phyloP scores from a whole-genome alignment of 352 stramenopile species.

The Pythium coloratum region DNA sequence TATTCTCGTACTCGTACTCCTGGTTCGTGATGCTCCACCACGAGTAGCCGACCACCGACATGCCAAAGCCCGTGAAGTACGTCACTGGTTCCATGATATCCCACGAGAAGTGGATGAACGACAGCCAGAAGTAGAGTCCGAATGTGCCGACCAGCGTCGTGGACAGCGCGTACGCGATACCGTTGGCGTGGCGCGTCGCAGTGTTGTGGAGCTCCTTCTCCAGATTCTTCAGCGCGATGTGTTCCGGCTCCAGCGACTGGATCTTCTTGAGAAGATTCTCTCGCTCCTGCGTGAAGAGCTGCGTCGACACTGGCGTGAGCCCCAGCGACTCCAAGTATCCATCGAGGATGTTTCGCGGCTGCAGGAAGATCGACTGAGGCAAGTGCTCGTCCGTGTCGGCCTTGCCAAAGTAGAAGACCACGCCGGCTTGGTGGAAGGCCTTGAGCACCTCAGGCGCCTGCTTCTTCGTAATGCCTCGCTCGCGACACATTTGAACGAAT shows the following conservation, averaged over 20 bases:
- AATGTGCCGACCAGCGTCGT: slow-evolving; percentile 73
- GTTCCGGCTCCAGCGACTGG: slow-evolving; percentile 61
- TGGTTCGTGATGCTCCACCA: slow-evolving; percentile 87
- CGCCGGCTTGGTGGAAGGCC: slow-evolving; percentile 70
- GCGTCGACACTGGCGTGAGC: slow-evolving; percentile 61
- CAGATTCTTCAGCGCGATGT: slow-evolving; percentile 65
- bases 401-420: slow-evolving; percentile 84
- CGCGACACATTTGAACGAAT: slow-evolving; percentile 66
- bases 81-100: slow-evolving; percentile 91
- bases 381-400: slow-evolving; percentile 64
- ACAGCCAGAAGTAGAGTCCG: slow-evolving; percentile 85
- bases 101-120: slow-evolving; percentile 89
- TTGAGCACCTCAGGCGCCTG: slow-evolving; percentile 73
- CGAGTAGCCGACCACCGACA: slow-evolving; percentile 73
- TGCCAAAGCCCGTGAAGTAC: slow-evolving; percentile 86
- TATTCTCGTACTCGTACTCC: slow-evolving; percentile 89
- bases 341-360: slow-evolving; percentile 78
- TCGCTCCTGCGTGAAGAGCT: slow-evolving; percentile 67
- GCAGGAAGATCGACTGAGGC: slow-evolving; percentile 75
- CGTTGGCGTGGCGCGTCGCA: slow-evolving; percentile 61
- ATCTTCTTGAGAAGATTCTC: slow-evolving; percentile 70
- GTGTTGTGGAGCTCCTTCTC: slow-evolving; percentile 58
- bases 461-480: slow-evolving; percentile 84
- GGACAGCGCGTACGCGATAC: slow-evolving; percentile 54
- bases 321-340: slow-evolving; percentile 78